Evolutionary conservation across 2,329 filamentous ascomycete species (phyloP).

Genomic region (Curvularia eragrostidis): DNA sequence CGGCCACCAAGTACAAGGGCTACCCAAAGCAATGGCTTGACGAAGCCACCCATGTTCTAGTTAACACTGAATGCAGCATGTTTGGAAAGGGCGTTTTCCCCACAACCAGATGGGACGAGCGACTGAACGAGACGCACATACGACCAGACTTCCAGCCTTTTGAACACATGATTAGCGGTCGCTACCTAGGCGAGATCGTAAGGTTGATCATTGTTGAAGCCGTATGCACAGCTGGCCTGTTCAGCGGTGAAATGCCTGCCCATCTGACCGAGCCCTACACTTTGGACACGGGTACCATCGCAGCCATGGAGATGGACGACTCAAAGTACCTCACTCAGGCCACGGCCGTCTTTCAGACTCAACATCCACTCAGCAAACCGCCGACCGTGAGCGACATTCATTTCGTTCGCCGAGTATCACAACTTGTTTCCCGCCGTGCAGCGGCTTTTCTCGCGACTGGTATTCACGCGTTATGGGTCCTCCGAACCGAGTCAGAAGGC

Average conservation of each 20-base stretch:
- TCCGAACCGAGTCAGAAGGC: conserved; percentile 60
- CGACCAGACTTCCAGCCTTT: conserved; percentile 69
- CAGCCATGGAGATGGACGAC: conserved; percentile 61
- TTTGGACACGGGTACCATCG: conserved; percentile 65
- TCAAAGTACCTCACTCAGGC: conserved; percentile 50
- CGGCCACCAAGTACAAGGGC: conserved; percentile 62
- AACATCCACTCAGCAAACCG: conserved; percentile 57
- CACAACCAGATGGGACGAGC: conserved; percentile 67
- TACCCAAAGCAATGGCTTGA: conserved; percentile 63
- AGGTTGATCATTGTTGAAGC: conserved; percentile 67
- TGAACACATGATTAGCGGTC: conserved; percentile 68
- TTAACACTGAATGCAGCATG: conserved; percentile 72
- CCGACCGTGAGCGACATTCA: conserved; percentile 59
- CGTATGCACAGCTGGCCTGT: conserved; percentile 62
- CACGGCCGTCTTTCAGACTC: conserved; percentile 57
- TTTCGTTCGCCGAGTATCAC: conserved; percentile 62
- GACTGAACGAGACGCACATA: conserved; percentile 63
- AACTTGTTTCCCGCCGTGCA: conserved; percentile 64
- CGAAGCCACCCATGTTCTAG: conserved; percentile 65
- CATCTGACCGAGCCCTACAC: conserved; percentile 63
- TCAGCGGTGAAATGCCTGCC: conserved; percentile 63
- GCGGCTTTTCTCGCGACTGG: conserved; percentile 68
- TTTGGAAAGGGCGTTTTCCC: conserved; percentile 66
- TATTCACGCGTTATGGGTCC: conserved; percentile 66
- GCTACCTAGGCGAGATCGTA: conserved; percentile 69